Percentiles rank a stretch among this genome's conserved stretches.
These are phyloP conservation scores for Syzygium syzygioides DNA, from an alignment of 441 rosid genomes.

Conservation along the genomic window DNA sequence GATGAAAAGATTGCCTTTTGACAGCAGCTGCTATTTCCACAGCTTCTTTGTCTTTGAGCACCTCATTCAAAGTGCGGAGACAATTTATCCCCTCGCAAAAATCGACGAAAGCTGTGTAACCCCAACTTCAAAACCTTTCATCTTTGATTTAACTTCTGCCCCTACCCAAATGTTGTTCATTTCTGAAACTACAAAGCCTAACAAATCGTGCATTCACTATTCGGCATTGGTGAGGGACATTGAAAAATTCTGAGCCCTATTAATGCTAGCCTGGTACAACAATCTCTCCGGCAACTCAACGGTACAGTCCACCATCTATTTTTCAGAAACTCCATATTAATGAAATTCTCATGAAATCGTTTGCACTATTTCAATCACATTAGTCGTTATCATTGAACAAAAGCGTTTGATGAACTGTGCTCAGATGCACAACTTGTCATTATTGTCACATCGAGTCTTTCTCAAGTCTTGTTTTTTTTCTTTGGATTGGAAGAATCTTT, in stretches of 20 bases:
- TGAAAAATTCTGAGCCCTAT: not conserved
- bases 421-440: not conserved
- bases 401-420: not conserved
- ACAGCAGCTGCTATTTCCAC: not conserved
- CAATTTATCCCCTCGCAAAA: not conserved
- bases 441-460: not conserved
- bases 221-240: not conserved
- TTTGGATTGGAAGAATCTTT: not conserved
- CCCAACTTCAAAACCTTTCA: not conserved
- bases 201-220: not conserved
- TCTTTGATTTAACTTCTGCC: not conserved
- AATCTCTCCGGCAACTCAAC: not conserved
- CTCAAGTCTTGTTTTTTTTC: not conserved
- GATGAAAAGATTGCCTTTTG: not conserved
- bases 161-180: not conserved
- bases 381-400: not conserved
- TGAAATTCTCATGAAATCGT: not conserved
- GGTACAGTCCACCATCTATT: fast-evolving
- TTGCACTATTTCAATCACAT: not conserved
- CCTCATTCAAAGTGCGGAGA: not conserved
- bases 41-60: not conserved
- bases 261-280: not conserved
- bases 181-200: not conserved
- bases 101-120: not conserved
- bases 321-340: not conserved